A percentile compares a stretch with the other conserved stretches of the same genome.
phyloP scores from a whole-genome alignment of 345 rosid genomes.

The Salix udensis region DNA sequence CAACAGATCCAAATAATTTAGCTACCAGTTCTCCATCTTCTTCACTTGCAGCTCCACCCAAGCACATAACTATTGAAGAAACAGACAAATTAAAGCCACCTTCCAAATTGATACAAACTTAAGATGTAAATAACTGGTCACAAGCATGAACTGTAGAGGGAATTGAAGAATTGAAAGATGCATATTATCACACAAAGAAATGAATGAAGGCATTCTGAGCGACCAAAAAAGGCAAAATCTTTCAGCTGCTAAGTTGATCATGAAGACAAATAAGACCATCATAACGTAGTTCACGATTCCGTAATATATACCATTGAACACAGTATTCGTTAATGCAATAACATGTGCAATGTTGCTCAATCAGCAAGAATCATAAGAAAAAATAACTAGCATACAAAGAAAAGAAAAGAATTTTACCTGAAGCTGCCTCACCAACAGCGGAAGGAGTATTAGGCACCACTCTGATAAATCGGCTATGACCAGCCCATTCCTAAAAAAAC shows the following conservation, averaged over 20 bases:
- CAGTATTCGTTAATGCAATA: too few relatives aligned
- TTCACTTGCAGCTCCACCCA: slow-evolving; percentile 70
- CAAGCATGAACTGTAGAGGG: background rate
- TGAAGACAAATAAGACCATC: background rate
- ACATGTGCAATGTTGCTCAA: background rate
- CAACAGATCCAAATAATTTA: slow-evolving; percentile 72
- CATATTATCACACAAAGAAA: background rate
- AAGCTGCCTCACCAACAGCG: slow-evolving; percentile 81
- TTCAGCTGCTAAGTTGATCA: background rate
- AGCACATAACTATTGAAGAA: slow-evolving; percentile 54
- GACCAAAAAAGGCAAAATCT: background rate
- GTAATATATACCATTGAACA: background rate
- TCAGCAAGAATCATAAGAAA: background rate
- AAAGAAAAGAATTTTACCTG: slow-evolving; percentile 39
- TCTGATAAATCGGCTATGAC: slow-evolving; percentile 68
- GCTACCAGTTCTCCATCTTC: slow-evolving; percentile 68
- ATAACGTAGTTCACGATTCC: background rate
- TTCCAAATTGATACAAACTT: background rate
- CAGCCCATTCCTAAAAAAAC: slow-evolving; percentile 70
- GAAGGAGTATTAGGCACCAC: slow-evolving; percentile 95
- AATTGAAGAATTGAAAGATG: background rate
- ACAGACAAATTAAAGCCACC: slow-evolving; percentile 12
- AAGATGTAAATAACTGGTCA: background rate
- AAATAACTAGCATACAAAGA: background rate
- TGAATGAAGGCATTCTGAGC: background rate